Conservation (phyloP, 2,329 filamentous ascomycete species). For the Trichophyton equinum region DNA sequence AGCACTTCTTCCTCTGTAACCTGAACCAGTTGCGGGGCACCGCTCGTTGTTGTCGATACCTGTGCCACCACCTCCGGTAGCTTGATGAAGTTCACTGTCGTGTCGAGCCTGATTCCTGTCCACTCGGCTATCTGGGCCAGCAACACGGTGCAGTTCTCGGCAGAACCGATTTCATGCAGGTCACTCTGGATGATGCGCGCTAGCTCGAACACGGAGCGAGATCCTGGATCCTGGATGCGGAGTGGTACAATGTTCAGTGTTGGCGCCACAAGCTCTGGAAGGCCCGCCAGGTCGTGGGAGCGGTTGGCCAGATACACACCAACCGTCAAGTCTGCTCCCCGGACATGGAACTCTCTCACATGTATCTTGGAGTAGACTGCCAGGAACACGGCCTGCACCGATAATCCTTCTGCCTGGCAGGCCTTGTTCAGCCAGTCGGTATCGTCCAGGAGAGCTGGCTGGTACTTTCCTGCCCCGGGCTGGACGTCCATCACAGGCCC, state of each 20-base stretch:
- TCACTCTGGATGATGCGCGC: constrained; percentile 57
- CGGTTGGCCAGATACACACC: constrained; percentile 79
- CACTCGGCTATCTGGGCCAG: constrained; percentile 61
- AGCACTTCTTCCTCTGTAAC: constrained; percentile 6
- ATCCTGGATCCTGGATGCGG: constrained; percentile 34
- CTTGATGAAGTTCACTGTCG: constrained; percentile 71
- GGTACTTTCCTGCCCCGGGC: constrained; percentile 25
- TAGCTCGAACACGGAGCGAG: constrained; percentile 33
- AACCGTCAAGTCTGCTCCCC: constrained; percentile 43
- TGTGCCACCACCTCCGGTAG: constrained; percentile 30
- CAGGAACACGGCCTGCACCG: constrained; percentile 62
- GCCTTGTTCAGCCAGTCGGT: constrained; percentile 30
- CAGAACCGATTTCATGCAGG: constrained; percentile 47
- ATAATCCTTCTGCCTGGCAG: constrained; percentile 45
- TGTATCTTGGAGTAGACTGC: constrained; percentile 47
- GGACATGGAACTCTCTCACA: background rate
- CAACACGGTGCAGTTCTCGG: constrained; percentile 45
- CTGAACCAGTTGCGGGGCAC: constrained; percentile 5
- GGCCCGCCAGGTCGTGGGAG: constrained; percentile 38
- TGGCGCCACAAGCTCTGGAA: constrained; percentile 47
- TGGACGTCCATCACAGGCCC: background rate
- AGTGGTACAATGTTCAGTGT: constrained; percentile 72
- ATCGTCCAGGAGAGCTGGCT: constrained; percentile 36
- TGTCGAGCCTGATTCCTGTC: constrained; percentile 59
- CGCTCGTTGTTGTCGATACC: background rate